Conservation (phyloP, 192 early-diverging fungal genomes). For the Rhizophlyctis rosea region DNA sequence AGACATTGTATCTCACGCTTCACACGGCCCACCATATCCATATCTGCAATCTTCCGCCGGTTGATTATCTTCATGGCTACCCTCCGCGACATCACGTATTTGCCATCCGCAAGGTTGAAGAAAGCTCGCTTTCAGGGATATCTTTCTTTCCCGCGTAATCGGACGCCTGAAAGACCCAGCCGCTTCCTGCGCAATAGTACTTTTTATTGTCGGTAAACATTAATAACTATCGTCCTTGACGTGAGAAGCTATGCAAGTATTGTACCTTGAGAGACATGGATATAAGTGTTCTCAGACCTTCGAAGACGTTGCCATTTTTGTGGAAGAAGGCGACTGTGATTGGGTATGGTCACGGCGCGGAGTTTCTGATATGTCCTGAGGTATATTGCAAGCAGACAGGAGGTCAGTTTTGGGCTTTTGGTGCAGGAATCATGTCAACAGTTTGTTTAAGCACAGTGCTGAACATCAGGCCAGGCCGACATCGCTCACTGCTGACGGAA, state of each 20-base stretch:
- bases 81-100: conserved; percentile 24
- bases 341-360: conserved; percentile 16
- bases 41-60: conserved; percentile 82
- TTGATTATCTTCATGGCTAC: conserved; percentile 98
- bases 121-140: conserved; percentile 1
- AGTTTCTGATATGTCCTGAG: conserved; percentile 17
- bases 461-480: no score
- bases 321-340: conserved; percentile 21
- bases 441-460: no score
- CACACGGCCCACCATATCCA: conserved; percentile 93
- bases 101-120: not conserved
- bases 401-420: no score
- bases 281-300: conserved; percentile 7
- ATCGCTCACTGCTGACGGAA: no score
- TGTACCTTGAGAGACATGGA: not conserved
- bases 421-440: no score
- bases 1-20: conserved; percentile 98
- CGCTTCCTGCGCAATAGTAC: conserved; percentile 12
- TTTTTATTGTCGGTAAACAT: not conserved
- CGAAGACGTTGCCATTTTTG: conserved; percentile 22
- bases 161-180: not conserved
- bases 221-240: no score
- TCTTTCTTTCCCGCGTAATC: conserved; percentile 1
- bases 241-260: not conserved
- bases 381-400: not conserved